Percentiles rank a stretch among this genome's conserved stretches.
These are phyloP conservation scores for Yamagishiella unicocca DNA, from an alignment of 139 green algal species.

Conservation along the genomic window DNA sequence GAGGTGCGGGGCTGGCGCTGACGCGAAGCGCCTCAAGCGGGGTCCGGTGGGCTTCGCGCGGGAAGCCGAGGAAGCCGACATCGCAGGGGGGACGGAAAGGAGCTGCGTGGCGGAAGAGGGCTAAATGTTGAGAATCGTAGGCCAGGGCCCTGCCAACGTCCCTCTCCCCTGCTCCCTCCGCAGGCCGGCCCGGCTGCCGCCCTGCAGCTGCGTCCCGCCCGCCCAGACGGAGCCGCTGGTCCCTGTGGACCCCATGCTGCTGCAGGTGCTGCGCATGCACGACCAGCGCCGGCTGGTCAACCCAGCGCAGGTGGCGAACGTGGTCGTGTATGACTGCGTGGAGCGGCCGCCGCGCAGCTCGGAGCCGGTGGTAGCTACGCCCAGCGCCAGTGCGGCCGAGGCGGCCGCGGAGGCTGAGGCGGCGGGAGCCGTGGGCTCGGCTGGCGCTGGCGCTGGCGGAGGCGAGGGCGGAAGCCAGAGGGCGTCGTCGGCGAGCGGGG, in stretches of 20 bases:
- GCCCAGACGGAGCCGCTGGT: conserved; percentile 7
- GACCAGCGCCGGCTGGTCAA: conserved; percentile 37
- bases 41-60: too few relatives aligned
- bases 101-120: too few relatives aligned
- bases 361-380: background rate
- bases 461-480: background rate
- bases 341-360: conserved; percentile 38
- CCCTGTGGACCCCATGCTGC: conserved; percentile 15
- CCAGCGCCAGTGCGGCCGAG: background rate
- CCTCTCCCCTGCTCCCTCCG: background rate
- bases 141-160: too few relatives aligned
- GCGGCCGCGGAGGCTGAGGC: background rate
- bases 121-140: too few relatives aligned
- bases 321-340: conserved; percentile 72
- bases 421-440: background rate
- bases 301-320: conserved; percentile 48
- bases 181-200: conserved; percentile 48
- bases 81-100: too few relatives aligned
- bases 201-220: conserved; percentile 56
- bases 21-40: too few relatives aligned
- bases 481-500: background rate
- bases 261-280: conserved; percentile 25
- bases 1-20: conserved; percentile 21
- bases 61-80: too few relatives aligned
- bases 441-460: background rate